Evolutionary conservation across 371 early-diverging fungal genomes (phyloP).

Genomic region (Lichtheimia hyalospora): DNA sequence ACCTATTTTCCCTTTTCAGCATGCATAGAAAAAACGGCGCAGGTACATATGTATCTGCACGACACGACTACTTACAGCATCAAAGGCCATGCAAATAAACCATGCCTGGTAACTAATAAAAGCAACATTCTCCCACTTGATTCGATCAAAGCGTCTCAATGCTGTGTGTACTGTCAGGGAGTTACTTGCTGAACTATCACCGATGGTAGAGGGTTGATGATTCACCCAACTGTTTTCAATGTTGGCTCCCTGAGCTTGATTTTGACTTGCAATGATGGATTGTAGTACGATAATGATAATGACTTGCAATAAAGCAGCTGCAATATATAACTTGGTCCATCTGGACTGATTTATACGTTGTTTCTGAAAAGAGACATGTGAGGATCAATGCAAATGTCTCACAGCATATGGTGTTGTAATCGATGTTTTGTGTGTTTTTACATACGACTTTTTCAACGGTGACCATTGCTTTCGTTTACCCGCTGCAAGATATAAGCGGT

Average conservation of each 20-base stretch:
- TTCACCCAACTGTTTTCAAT: too few relatives aligned
- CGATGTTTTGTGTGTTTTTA: background rate
- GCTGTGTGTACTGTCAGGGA: too few relatives aligned
- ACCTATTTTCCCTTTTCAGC: slow-evolving; percentile 22
- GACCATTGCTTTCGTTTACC: slow-evolving; percentile 19
- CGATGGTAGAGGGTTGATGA: too few relatives aligned
- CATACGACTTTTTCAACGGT: slow-evolving; percentile 48
- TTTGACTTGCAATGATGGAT: slow-evolving; percentile 35
- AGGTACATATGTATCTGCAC: background rate
- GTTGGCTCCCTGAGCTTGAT: slow-evolving; percentile 20
- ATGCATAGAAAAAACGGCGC: background rate
- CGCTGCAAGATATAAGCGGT: too few relatives aligned
- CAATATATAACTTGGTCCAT: slow-evolving; percentile 38
- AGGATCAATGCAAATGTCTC: background rate
- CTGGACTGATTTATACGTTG: slow-evolving; percentile 35
- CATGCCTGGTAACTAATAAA: slow-evolving; percentile 45
- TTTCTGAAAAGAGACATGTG: slow-evolving; percentile 16
- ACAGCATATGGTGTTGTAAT: background rate
- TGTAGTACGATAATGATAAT: slow-evolving; percentile 37
- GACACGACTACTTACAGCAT: slow-evolving; percentile 33
- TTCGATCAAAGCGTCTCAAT: slow-evolving; percentile 30
- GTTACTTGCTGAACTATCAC: too few relatives aligned
- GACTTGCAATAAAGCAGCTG: slow-evolving; percentile 38
- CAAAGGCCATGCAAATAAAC: slow-evolving; percentile 49
- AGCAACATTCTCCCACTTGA: slow-evolving; percentile 51